Conservation (phyloP, 2,329 filamentous ascomycete species). For the Colletotrichum chrysophilum region DNA sequence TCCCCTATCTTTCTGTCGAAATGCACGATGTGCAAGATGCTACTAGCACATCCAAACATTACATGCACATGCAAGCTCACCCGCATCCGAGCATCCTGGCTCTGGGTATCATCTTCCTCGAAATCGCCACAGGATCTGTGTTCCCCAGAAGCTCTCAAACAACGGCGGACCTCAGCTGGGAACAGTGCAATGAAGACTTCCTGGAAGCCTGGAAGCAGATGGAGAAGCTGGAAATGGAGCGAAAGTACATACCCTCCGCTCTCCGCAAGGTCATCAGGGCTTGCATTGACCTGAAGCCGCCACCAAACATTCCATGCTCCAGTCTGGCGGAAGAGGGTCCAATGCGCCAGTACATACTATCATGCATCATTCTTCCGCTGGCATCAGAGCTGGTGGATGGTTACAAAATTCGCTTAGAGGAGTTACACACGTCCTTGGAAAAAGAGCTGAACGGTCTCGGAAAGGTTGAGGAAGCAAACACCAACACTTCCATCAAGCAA, state of each 20-base stretch:
- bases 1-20: neutral
- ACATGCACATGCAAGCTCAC: neutral
- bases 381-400: neutral
- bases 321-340: neutral
- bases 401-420: neutral
- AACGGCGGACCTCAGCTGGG: accelerated
- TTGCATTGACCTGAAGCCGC: neutral
- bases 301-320: too few species aligned
- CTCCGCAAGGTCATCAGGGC: neutral
- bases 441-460: neutral
- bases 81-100: neutral
- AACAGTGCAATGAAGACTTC: neutral
- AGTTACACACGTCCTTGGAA: neutral
- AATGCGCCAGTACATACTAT: neutral
- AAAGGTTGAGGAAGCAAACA: neutral
- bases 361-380: neutral
- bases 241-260: neutral
- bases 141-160: accelerated
- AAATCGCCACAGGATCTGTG: neutral
- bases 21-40: neutral
- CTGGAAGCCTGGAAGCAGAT: neutral
- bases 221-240: neutral
- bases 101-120: neutral
- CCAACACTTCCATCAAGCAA: accelerated
- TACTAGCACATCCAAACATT: accelerated